Evolutionary conservation across 495 filamentous ascomycete genomes (phyloP), one percentile per base, ranked within the genome.

Genomic region (Pyrenopolyporus hunteri): DNA sequence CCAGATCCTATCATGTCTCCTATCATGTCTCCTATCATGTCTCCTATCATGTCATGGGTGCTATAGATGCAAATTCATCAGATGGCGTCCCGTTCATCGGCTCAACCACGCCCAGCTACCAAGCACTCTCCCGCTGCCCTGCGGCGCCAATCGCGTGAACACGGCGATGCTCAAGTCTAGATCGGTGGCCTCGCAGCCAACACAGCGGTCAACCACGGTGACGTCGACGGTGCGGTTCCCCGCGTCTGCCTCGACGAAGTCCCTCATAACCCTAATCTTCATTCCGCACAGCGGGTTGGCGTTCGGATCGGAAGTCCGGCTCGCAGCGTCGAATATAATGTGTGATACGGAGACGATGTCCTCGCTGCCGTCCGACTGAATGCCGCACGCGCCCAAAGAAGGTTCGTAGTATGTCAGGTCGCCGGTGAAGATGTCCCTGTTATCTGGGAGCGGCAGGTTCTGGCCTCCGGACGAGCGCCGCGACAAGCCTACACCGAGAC

Each of bases 161-260:
- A 85, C 83, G 3, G 70, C 68, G 4, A 78, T 71, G 9, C 81
- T 86, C 14, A 90, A 78, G 76, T 93, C 89, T 8, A 93, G 51
- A 75, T 93, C 89, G 3, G 76, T 76, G 10, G 80, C 74, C 32
- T 73, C 57, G 67, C 91, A 93, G 0, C 85, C 87, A 10, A 66
- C 79, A 74, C 91, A 93, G 26, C 89, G 75, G 76, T 94, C 91
- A 10, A 91, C 88, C 0, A 95, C 85, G 33, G 71, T 85, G 3
- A 92, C 83, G 68, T 88, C 86, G 0, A 89, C 76, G 31, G 79
- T 84, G 9, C 66, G 64, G 26, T 71, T 63, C 14, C 66, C 70
- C 5, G 64, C 70, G 3, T 55, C 59, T 17, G 69, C 69, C n/a
- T 77, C 80, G 19, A 57, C 63, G 14, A 47, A 46, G 25, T 79